Evolutionary conservation across 1,139 yeast genomes (phyloP).

Genomic region (Dujonia santamariae): DNA sequence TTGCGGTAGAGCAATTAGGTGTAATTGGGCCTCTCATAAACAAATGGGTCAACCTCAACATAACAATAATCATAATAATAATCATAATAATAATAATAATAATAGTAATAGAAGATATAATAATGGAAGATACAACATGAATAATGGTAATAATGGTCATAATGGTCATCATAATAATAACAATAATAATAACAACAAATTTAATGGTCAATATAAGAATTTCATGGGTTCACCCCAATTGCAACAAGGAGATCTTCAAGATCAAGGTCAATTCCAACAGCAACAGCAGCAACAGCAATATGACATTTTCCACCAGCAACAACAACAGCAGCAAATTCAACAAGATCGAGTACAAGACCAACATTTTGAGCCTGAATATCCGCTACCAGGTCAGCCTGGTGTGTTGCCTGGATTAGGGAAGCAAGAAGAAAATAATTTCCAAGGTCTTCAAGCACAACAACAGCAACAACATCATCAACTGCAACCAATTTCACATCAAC

Average conservation of each 20-base stretch:
- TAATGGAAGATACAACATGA: slow-evolving; percentile 13
- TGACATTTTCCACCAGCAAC: slow-evolving; percentile 3
- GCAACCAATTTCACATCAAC: slow-evolving; percentile 14
- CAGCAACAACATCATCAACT: slow-evolving; percentile 14
- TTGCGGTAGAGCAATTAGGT: slow-evolving; percentile 73
- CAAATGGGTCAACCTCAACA: slow-evolving; percentile 22
- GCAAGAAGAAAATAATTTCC: no score
- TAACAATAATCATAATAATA: slow-evolving; percentile 9
- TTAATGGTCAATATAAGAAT: slow-evolving; percentile 13
- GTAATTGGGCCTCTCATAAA: slow-evolving; percentile 88
- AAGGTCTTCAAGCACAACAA: no score
- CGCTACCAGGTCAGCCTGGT: no score
- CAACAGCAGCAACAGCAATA: slow-evolving; percentile 10
- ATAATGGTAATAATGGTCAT: slow-evolving; percentile 13
- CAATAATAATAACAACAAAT: slow-evolving; percentile 11
- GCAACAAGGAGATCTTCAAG: slow-evolving; percentile 8
- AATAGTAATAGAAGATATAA: slow-evolving; percentile 10
- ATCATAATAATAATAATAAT: slow-evolving; percentile 10
- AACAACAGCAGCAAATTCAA: slow-evolving; percentile 22
- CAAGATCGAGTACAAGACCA: slow-evolving; percentile 9
- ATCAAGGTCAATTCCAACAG: slow-evolving; percentile 12
- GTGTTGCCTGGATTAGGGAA: no score
- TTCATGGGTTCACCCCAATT: slow-evolving; percentile 8
- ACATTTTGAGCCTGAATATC: no score
- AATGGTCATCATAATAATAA: slow-evolving; percentile 13